Evolutionary conservation across 176 grass and related monocot genomes (phyloP), one percentile per base, ranked within the genome.

Genomic region (Phragmites australis): DNA sequence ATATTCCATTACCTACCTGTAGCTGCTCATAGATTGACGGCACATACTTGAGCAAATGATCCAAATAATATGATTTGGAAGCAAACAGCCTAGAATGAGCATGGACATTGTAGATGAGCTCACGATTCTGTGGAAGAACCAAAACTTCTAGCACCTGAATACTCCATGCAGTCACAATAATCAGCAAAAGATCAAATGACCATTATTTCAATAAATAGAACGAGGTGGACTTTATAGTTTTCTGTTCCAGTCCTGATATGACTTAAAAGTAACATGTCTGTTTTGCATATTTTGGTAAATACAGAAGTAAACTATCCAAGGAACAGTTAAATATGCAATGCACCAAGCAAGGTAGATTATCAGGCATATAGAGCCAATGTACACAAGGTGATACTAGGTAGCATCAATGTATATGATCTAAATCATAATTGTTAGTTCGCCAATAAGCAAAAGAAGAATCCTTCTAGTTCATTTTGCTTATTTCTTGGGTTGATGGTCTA

Each of bases 141-240:
- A 97, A 80, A 78, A 89, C 64, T 66, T 91, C 77, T 88, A 97
- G 64, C 26, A 97, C 69, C 93, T 97, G 75, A 62, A 71, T 41
- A 86, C 65, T 31, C 58, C 26, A 79, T 60, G 70, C 29, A 90
- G 71, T 22, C 15, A 64, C 48, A 11, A 11, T n/a, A 48, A 7
- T 72, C 66, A 60, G 77, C 18, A 1, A 81, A 41, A 50, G 18
- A 64, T 22, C 50, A 58, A 49, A n/a, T 42, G 11, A 5, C 12
- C 21, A 48, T 76, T 32, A 56, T n/a, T n/a, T 46, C 48, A 86
- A 40, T 8, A 64, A 52, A 72, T 37, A 46, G n/a, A 21, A 85
- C 50, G 68, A 44, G 52, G 32, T 63, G 34, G 47, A 80, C 64
- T 68, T 32, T 29, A 14, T 46, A 53, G 0, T 43, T 63, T 46